Base-by-base conservation (phyloP, 768 basidiomycete species). In the Trametes sanguinea region DNA sequence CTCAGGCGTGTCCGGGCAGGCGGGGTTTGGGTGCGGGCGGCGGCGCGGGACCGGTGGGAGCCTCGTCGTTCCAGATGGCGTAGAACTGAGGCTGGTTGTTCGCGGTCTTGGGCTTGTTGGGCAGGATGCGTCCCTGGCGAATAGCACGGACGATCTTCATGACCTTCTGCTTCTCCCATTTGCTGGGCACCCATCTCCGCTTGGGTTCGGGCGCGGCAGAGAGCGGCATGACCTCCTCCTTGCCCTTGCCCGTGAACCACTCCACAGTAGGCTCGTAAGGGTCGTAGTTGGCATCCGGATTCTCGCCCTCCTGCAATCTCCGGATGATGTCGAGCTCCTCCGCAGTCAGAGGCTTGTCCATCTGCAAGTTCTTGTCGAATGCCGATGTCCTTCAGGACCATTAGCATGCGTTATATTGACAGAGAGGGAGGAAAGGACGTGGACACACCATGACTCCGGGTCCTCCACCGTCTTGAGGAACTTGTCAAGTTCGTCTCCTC, bases 71-170 rank as follows among this genome's bases (percentile, higher is more conserved):
- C 97, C 97, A 99, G 61, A 99, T 90, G 14, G 88, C 80, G 73
- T 94, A 96, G 67, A 94, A 88, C 62, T 86, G 84, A 45, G 83
- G 83, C 75, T 85, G 77, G 65, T 76, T 84, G 39, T 82, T 79
- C 4, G 81, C 78, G n/a, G 83, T 83, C 75, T 85, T 91, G 13
- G 95, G 92, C 75, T 94, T 96, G 64, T 90, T 87, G 33, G 95
- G 92, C 6, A 94, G 71, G 65, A 99, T 99, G 45, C 92, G 89
- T 37, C 97, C 97, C 80, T 95, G 89, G 8, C 97, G 87, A 70
- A 99, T 98, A 4, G 96, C 96, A 50, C 95, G 94, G 63, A 99
- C 95, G 63, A 98, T 98, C 84, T 98, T 99, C 94, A 99, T 95
- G 67, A 99, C 86, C 85, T 99, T 99, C 82, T 97, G 88, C 76